phyloP scores from a whole-genome alignment of 345 rosid genomes.

The Heritiera fomes region DNA sequence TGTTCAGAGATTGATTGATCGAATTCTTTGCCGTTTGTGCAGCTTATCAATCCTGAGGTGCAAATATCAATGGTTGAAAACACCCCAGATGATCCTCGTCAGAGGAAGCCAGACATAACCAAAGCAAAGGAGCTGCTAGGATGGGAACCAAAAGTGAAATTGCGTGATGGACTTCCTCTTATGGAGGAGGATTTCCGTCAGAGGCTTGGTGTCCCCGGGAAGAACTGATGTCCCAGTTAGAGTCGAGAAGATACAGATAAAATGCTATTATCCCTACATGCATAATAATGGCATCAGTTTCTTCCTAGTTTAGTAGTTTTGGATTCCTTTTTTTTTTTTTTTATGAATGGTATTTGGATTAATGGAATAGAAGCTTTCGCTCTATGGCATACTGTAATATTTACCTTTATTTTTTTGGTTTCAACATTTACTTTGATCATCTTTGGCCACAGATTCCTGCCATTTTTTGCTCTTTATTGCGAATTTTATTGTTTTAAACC shows the following conservation, averaged over 20 bases:
- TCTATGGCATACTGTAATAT: not conserved
- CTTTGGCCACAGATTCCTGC: too few species aligned
- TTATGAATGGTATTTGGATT: not conserved
- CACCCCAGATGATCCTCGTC: conserved; percentile 95
- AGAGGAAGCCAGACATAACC: conserved; percentile 85
- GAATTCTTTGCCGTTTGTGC: conserved; percentile 21
- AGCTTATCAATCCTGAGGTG: conserved; percentile 80
- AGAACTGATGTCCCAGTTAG: conserved; percentile 27
- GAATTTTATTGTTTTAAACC: too few species aligned
- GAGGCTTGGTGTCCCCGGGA: conserved; percentile 63
- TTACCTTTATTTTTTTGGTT: too few species aligned
- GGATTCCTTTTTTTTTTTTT: not conserved
- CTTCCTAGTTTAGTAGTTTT: not conserved
- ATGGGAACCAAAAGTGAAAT: conserved; percentile 89
- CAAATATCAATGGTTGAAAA: conserved; percentile 74
- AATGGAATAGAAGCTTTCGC: not conserved
- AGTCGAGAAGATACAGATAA: not conserved
- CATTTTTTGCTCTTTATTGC: too few species aligned
- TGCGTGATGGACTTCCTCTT: conserved; percentile 84
- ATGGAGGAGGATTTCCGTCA: conserved; percentile 93
- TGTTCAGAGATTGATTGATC: not conserved
- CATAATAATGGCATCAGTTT: conserved; percentile 5
- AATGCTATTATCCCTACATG: not conserved
- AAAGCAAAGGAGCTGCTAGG: conserved; percentile 82
- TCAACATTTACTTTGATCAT: too few species aligned